Evolutionary conservation across 2,329 filamentous ascomycete genomes (phyloP), one percentile per base, ranked within the genome.

Genomic region (Dothideomycetes sp.): DNA sequence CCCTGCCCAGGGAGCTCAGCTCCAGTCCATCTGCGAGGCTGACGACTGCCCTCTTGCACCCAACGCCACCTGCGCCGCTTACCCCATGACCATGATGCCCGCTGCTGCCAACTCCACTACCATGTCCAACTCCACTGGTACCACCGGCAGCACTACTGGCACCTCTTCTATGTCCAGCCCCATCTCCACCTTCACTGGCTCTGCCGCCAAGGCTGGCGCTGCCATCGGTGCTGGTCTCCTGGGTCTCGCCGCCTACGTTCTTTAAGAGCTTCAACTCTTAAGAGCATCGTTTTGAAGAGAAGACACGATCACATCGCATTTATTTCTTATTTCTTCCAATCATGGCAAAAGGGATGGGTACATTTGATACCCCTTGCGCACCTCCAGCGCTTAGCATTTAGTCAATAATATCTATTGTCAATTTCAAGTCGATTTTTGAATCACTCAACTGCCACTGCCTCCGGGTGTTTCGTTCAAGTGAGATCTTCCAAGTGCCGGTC

Each of bases 21-120:
- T 72, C 16, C 72, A 79, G 56, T 61, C 67, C 40, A 74, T 79
- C 47, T 79, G 75, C 60, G 68, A 68, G 47, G 65, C 63, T 30
- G 57, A 60, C n/a, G 52, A 56, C 30, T 78, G 73, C 54, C 67
- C 67, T 1, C 36, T 69, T 10, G 62, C 69, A 11, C 46, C 57
- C 5, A 64, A 69, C 37, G 55, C 65, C 5, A 61, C 59, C 4
- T 78, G 74, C 50, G 49, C 51, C 14, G 48, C 53, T n/a, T 74
- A 75, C 49, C 55, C 55, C 31, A 12, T 42, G 14, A 45, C 48
- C 27, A 35, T 49, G 12, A 36, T 42, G 44, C 44, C 46, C 24
- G 39, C 34, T 15, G 32, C n/a, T 19, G 24, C 24, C 37, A 45
- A 42, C 39, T 36, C 36, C 17, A 18, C 16, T 14, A 27, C 41